Percentiles rank a stretch among this genome's conserved stretches.
Conservation (phyloP, 495 filamentous ascomycete genomes). For the Lasiosphaeria ovina region DNA sequence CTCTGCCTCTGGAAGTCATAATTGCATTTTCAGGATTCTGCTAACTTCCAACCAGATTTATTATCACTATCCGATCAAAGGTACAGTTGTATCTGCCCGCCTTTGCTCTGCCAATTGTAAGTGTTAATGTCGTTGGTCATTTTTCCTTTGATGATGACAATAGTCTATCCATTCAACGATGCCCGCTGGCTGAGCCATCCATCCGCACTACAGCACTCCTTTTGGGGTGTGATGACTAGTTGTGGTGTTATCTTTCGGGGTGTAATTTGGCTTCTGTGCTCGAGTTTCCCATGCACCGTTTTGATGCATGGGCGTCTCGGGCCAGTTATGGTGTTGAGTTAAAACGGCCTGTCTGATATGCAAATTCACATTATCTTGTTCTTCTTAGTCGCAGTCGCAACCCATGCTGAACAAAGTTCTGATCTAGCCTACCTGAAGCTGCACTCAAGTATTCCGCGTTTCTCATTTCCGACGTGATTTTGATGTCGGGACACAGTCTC, state of each 20-base stretch:
- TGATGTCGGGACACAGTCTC: too few relatives aligned
- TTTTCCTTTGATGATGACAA: constrained; percentile 74
- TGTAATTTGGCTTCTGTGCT: constrained; percentile 51
- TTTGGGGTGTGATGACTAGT: constrained; percentile 68
- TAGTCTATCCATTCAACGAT: constrained; percentile 99
- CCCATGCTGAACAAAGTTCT: neutral
- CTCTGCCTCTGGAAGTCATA: constrained; percentile 5
- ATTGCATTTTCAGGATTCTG: constrained; percentile 9
- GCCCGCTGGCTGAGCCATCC: constrained; percentile 68
- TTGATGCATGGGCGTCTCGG: constrained; percentile 37
- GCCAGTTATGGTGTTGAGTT: constrained; percentile 51
- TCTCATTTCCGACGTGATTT: too few relatives aligned
- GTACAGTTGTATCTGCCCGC: too few relatives aligned
- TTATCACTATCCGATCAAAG: neutral
- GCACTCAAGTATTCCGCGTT: too few relatives aligned
- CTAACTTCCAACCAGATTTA: constrained; percentile 15
- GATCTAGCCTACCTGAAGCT: too few relatives aligned
- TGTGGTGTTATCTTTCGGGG: constrained; percentile 69
- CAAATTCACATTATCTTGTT: constrained; percentile 9
- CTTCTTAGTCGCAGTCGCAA: neutral
- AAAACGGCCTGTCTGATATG: constrained; percentile 49
- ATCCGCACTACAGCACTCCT: constrained; percentile 70
- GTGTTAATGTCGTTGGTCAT: neutral
- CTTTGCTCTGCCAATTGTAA: too few relatives aligned
- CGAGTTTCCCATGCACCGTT: constrained; percentile 37